These are phyloP conservation scores for Tolypocladium album DNA, from an alignment of 2,329 filamentous ascomycete species.

Conservation along the genomic window DNA sequence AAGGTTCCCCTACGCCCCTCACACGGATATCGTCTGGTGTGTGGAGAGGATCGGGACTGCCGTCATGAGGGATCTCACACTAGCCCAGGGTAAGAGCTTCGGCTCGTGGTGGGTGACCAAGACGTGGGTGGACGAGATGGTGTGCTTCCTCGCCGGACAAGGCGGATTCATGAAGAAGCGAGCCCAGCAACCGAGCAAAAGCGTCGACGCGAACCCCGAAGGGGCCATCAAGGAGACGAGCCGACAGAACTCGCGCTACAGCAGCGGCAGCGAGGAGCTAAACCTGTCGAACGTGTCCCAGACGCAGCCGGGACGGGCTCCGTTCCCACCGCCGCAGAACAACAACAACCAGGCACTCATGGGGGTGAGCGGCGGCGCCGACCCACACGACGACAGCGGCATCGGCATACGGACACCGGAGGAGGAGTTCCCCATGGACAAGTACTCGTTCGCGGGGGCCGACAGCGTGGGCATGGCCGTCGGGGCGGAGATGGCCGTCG, in stretches of 20 bases:
- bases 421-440: conserved; percentile 51
- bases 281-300: conserved; percentile 33
- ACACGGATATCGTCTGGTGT: conserved; percentile 64
- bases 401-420: conserved; percentile 62
- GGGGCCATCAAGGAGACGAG: conserved; percentile 23
- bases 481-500: conserved; percentile 17
- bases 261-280: conserved; percentile 34
- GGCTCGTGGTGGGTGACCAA: conserved; percentile 94
- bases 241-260: conserved; percentile 26
- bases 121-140: conserved; percentile 92
- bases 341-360: conserved; percentile 30
- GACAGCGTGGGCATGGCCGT: conserved; percentile 23
- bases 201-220: conserved; percentile 20
- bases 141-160: conserved; percentile 77
- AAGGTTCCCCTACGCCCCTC: conserved; percentile 63
- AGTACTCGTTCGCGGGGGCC: conserved; percentile 36
- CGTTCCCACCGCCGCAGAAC: conserved; percentile 34
- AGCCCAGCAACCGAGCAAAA: conserved; percentile 20
- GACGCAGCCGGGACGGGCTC: conserved; percentile 36
- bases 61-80: conserved; percentile 71
- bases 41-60: conserved; percentile 67
- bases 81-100: conserved; percentile 68
- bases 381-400: conserved; percentile 59
- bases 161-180: conserved; percentile 72
- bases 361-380: conserved; percentile 24